Base-by-base conservation (phyloP, 805 yeast genomes). In the Saccharomyces paradoxus region DNA sequence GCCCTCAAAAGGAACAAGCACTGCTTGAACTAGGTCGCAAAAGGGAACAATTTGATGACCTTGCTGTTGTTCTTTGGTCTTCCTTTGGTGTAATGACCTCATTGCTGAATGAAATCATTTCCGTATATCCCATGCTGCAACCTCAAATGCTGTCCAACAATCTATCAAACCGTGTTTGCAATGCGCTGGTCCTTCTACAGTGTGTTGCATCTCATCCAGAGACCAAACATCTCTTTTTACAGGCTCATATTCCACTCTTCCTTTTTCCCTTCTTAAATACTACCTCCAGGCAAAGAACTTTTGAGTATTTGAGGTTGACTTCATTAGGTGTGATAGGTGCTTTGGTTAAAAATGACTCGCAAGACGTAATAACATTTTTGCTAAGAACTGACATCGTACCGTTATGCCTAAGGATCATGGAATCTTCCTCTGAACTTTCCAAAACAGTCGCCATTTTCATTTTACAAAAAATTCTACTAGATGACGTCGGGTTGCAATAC, bases 301-400 rank as follows among this genome's bases (percentile, higher is more conserved):
- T 92, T 74, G 99, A 92, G 71, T 94, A 94, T 68, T 78, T 92
- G 64, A 79, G 98, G 59, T 79, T 92, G 59, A 94, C 99, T 0
- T 87, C 96, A 53, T 79, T 92, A 57, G 99, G 99, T 44, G 99
- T 92, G 6, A 88, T 92, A 67, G 99, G 99, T 22, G 98, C 99
- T 0, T 75, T 92, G 54, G 98, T 94, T 27, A 92, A 94, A 64
- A 92, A 91, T 69, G 99, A 92, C 66, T 87, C 96, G 3, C 89
- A 96, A 14, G 96, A 92, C 62, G 98, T 92, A 48, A 91, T 94
- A 58, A 87, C 87, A 58, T 92, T 94, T 66, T 74, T 92, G 64
- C 76, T 92, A 48, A 84, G 96, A n/a, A 94, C 99, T 0, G 99
- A 92, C 69, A 92, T 94, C 62, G 95, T 94, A 32, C 99, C 99